Base-by-base conservation (phyloP, 2,329 filamentous ascomycete species). In the Trichoderma breve region DNA sequence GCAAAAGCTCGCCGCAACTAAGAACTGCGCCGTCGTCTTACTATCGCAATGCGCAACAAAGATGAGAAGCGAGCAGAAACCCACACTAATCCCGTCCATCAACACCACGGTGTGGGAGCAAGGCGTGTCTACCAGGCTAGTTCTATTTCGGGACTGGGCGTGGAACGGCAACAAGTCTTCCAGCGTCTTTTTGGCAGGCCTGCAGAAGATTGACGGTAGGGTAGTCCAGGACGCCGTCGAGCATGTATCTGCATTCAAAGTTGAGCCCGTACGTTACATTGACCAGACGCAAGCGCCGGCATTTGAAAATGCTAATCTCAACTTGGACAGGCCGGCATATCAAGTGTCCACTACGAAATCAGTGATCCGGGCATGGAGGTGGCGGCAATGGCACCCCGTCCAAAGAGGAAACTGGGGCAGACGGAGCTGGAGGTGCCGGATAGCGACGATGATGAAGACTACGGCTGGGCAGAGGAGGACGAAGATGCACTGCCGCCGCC, bases 21-120 rank as follows among this genome's bases (percentile, higher is more conserved):
- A 89, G 74, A 88, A 93, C 76, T 85, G 95, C 67, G 92, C 93
- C 28, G 85, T 97, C 55, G 84, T 97, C 3, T 80, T 96, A 24
- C 86, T 94, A 63, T 94, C 91, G 47, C 94, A 97, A 79, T 93
- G 92, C 72, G 92, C 91, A 55, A 97, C 93, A n/a, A 92, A 91
- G 75, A 91, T 97, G 82, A 90, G 92, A 73, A 85, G 85, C 4
- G 90, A 87, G 74, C 86, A 83, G 74, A 88, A 86, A 75, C 92
- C 94, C 15, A 88, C 91, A 12, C 84, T 98, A 63, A 87, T 91
- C 68, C 92, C 94, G 18, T 90, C 93, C 53, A 86, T 98, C 74
- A 91, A 91, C 71, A 90, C 92, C 15, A 86, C 86, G 24, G 89
- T 92, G 55, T 98, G 95, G 95, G 94, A 97, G 73, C 90, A 89